These are phyloP conservation scores for Phytophthora fragariae DNA, from an alignment of 352 stramenopile species.

Conservation along the genomic window DNA sequence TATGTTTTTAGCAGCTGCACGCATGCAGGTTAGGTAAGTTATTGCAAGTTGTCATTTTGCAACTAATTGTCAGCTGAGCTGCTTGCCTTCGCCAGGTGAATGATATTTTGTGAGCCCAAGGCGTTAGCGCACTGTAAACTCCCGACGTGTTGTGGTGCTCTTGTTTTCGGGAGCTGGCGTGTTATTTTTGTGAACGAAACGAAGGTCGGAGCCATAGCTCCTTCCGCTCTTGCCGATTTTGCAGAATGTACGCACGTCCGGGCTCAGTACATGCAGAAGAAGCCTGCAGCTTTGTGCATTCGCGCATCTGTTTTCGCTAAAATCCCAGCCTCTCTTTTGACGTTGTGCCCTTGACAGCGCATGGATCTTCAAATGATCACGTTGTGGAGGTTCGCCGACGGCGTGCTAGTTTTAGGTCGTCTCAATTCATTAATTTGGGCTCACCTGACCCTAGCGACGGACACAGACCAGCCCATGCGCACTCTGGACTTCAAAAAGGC, in stretches of 20 bases:
- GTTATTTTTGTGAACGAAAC: neutral
- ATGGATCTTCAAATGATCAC: neutral
- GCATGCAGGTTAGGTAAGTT: neutral
- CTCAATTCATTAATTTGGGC: conserved; percentile 4
- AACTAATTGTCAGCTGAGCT: no score
- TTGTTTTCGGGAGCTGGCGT: neutral
- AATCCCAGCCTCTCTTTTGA: neutral
- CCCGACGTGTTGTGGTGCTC: neutral
- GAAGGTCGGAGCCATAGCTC: neutral
- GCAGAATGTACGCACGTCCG: no score
- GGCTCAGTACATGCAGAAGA: no score
- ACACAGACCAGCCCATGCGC: conserved; percentile 1
- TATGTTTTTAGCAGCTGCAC: neutral
- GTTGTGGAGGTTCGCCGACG: conserved; percentile 18
- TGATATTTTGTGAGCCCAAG: no score
- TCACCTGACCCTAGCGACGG: conserved; percentile 15
- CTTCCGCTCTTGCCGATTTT: no score
- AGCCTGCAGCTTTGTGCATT: neutral
- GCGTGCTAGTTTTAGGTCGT: neutral
- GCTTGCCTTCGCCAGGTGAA: no score
- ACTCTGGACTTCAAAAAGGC: conserved; percentile 27
- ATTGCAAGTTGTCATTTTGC: neutral
- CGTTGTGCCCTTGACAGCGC: neutral
- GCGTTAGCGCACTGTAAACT: no score
- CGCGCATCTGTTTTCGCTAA: neutral